Conservation (phyloP, 441 rosid genomes). For the Croton laevigatus region DNA sequence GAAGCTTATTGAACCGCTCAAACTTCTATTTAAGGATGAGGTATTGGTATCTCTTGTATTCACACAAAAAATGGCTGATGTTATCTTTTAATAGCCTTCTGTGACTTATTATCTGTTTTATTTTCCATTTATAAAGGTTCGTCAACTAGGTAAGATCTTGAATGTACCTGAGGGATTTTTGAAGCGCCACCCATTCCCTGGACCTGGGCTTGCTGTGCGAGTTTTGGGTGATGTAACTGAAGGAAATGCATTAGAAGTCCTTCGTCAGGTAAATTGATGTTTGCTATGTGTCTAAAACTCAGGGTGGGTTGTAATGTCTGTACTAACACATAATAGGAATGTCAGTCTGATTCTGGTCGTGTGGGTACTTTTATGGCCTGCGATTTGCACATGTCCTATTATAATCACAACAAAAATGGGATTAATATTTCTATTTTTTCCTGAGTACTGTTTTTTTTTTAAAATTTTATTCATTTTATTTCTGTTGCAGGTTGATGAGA, state of each 20-base stretch:
- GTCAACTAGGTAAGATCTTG: slow-evolving; percentile 75
- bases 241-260: slow-evolving; percentile 80
- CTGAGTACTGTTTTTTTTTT: neutral
- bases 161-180: slow-evolving; percentile 71
- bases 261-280: slow-evolving; percentile 55
- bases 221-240: slow-evolving; percentile 84
- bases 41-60: slow-evolving; percentile 30
- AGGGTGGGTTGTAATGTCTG: neutral
- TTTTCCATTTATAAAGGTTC: slow-evolving; percentile 51
- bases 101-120: neutral
- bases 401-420: neutral
- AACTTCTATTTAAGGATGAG: slow-evolving; percentile 92
- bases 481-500: slow-evolving; percentile 75
- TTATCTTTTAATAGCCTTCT: slow-evolving; percentile 3
- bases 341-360: neutral
- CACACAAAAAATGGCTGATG: neutral
- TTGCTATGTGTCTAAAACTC: neutral
- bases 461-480: neutral
- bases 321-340: neutral
- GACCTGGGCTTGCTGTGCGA: slow-evolving; percentile 94
- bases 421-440: slow-evolving; percentile 3
- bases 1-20: slow-evolving; percentile 93
- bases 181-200: slow-evolving; percentile 94
- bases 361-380: neutral
- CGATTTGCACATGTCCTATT: neutral